Percentiles rank a stretch among this genome's conserved stretches.
These are phyloP conservation scores for Colletotrichum salicis DNA, from an alignment of 2,329 filamentous ascomycete species.

Conservation along the genomic window DNA sequence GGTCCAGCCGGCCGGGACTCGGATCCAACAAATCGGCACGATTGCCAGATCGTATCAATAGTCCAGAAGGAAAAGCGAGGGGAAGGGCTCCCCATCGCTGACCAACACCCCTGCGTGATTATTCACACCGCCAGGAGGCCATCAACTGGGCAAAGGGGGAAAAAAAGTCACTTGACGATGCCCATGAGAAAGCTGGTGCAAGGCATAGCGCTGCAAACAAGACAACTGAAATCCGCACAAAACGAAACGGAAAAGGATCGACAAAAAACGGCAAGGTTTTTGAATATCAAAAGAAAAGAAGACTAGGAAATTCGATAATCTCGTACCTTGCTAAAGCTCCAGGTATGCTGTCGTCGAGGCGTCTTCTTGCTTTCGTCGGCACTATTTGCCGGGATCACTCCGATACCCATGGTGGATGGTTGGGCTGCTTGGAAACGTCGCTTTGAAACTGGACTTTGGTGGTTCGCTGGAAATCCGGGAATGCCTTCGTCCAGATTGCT, in stretches of 20 bases:
- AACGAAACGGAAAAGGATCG: not conserved
- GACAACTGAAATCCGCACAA: not conserved
- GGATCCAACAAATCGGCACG: slow-evolving; percentile 33
- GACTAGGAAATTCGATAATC: not conserved
- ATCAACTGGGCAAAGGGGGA: not conserved
- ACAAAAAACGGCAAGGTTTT: not conserved
- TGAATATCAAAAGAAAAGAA: not conserved
- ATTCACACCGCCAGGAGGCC: slow-evolving; percentile 30
- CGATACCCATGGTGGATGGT: slow-evolving; percentile 29
- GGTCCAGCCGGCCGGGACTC: slow-evolving; percentile 30
- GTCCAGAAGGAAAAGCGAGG: not conserved
- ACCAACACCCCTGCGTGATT: slow-evolving; percentile 26
- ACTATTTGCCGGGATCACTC: slow-evolving; percentile 30
- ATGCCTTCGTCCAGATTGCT: not conserved
- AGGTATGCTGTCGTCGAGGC: slow-evolving; percentile 50
- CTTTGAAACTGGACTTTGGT: not conserved
- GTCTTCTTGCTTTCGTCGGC: slow-evolving; percentile 24
- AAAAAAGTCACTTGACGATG: slow-evolving; percentile 16
- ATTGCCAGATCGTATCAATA: slow-evolving; percentile 30
- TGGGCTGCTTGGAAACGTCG: not conserved
- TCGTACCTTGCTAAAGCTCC: slow-evolving; percentile 54
- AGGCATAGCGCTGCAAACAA: not conserved
- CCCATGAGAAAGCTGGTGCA: not conserved
- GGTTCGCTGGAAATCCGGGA: not conserved
- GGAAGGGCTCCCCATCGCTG: slow-evolving; percentile 2